Percentiles rank a stretch among this genome's conserved stretches.
Conservation (phyloP, 2,329 filamentous ascomycete genomes). For the Fonsecaea monophora region DNA sequence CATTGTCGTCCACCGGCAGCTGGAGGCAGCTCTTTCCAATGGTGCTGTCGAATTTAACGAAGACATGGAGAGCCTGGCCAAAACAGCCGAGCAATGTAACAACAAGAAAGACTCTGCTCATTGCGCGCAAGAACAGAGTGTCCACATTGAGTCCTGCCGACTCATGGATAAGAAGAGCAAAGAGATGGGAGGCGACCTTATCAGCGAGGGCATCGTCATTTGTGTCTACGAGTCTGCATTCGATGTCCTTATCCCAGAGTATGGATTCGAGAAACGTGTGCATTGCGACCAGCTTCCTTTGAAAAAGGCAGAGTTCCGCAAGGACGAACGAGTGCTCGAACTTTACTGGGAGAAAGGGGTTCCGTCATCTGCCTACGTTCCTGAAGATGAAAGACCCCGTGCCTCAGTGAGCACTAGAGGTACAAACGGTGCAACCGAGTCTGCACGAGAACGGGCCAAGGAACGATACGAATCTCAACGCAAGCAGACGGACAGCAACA, state of each 20-base stretch:
- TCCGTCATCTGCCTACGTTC: conserved; percentile 91
- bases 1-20: conserved; percentile 91
- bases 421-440: conserved; percentile 78
- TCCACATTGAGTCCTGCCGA: conserved; percentile 96
- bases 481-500: conserved; percentile 92
- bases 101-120: conserved; percentile 99
- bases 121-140: conserved; percentile 96
- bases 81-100: conserved; percentile 95
- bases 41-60: conserved; percentile 85
- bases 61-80: conserved; percentile 84
- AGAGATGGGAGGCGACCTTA: conserved; percentile 86
- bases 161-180: conserved; percentile 91
- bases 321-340: conserved; percentile 91
- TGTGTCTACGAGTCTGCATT: conserved; percentile 99
- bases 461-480: conserved; percentile 90
- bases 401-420: conserved; percentile 75
- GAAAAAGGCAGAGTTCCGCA: conserved; percentile 98
- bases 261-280: conserved; percentile 98
- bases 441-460: conserved; percentile 78
- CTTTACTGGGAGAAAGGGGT: conserved; percentile 99
- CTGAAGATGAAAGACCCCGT: conserved; percentile 95
- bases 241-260: conserved; percentile 96
- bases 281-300: conserved; percentile 97
- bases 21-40: conserved; percentile 83
- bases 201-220: conserved; percentile 93